A percentile compares a stretch with the other conserved stretches of the same genome.
These are phyloP conservation scores for Wallacemonas collosoma DNA, from an alignment of 208 protist species.

Conservation along the genomic window DNA sequence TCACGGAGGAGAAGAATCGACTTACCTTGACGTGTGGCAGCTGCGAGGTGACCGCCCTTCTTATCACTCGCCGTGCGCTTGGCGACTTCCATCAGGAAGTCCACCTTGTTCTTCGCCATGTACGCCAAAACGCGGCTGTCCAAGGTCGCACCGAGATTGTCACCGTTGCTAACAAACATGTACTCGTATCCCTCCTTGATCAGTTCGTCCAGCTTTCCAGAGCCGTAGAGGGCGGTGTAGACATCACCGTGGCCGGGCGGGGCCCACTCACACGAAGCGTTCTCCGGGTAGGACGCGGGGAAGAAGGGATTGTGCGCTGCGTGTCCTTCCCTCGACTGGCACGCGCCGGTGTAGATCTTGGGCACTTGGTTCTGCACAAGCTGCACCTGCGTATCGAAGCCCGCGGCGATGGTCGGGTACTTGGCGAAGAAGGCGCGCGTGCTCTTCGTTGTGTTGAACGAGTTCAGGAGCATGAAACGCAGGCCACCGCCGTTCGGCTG, in stretches of 20 bases:
- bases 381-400: constrained; percentile 67
- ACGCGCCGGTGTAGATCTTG: constrained; percentile 55
- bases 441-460: constrained; percentile 97
- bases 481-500: constrained; percentile 68
- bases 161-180: constrained; percentile 99
- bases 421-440: constrained; percentile 76
- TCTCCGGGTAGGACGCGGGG: constrained; percentile 53
- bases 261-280: constrained; percentile 89
- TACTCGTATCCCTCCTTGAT: constrained; percentile 92
- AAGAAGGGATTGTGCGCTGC: constrained; percentile 22
- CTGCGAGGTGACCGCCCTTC: constrained; percentile 92
- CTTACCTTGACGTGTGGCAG: constrained; percentile 16
- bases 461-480: constrained; percentile 99
- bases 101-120: constrained; percentile 70
- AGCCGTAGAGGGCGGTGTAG: constrained; percentile 94
- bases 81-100: constrained; percentile 94
- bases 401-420: constrained; percentile 47
- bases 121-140: constrained; percentile 87
- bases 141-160: constrained; percentile 98
- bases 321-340: constrained; percentile 39
- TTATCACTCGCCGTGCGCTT: constrained; percentile 90
- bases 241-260: constrained; percentile 99
- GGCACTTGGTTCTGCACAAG: constrained; percentile 88
- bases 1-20: constrained; percentile 85
- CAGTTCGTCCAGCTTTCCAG: constrained; percentile 88